Evolutionary conservation across 805 yeast species (phyloP).

Genomic region (Candida succiphila): DNA sequence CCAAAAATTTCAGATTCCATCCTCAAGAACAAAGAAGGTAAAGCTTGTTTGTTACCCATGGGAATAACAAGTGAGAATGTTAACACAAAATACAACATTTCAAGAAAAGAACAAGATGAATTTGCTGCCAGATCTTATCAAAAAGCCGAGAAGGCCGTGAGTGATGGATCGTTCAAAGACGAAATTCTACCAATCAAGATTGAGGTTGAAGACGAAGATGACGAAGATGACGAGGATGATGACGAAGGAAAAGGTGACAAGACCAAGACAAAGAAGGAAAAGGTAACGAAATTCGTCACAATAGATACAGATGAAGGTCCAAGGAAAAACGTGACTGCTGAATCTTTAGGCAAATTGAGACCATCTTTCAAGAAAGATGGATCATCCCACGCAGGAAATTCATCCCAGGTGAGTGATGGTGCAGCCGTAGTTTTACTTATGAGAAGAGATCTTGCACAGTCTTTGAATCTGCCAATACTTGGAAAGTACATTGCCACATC

Average conservation of each 20-base stretch:
- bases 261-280: conserved; percentile 2
- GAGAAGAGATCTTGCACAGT: conserved; percentile 78
- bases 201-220: conserved; percentile 41
- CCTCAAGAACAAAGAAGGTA: conserved; percentile 32
- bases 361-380: conserved; percentile 88
- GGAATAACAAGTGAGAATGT: conserved; percentile 93
- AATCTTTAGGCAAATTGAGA: conserved; percentile 59
- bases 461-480: conserved; percentile 56
- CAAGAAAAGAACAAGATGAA: conserved; percentile 70
- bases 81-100: conserved; percentile 52
- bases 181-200: conserved; percentile 81
- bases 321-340: conserved; percentile 75
- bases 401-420: conserved; percentile 94
- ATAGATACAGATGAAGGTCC: conserved; percentile 61
- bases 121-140: conserved; percentile 83
- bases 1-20: conserved; percentile 45
- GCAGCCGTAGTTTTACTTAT: conserved; percentile 84
- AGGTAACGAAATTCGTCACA: conserved; percentile 17
- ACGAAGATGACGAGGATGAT: conserved; percentile 48
- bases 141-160: conserved; percentile 73
- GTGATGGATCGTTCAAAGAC: conserved; percentile 66
- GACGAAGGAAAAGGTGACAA: too few species aligned
- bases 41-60: conserved; percentile 91
- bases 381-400: conserved; percentile 89
- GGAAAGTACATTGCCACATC: conserved; percentile 77